phyloP scores from a whole-genome alignment of 2,329 filamentous ascomycete genomes.

The Pseudogymnoascus sp. region DNA sequence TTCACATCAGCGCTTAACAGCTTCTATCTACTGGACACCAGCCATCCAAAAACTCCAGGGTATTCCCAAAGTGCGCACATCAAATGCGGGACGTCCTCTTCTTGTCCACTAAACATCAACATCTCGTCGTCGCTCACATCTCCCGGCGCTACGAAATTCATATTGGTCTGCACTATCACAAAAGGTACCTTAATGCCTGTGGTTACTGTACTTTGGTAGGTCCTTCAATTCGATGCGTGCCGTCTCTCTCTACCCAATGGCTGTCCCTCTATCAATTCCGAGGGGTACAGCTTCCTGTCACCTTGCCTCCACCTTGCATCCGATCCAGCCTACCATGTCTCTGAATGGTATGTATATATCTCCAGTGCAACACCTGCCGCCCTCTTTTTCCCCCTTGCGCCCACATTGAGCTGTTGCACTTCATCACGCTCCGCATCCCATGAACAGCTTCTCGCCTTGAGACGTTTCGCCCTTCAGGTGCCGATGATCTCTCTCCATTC shows the following conservation, averaged over 20 bases:
- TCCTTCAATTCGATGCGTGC: background rate
- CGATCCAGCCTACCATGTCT: background rate
- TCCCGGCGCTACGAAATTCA: slow-evolving; percentile 1
- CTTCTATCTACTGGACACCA: background rate
- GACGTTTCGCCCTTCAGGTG: slow-evolving; percentile 9
- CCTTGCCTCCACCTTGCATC: background rate
- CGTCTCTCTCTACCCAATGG: background rate
- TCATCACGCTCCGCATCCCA: background rate
- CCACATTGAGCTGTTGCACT: background rate
- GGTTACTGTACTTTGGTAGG: slow-evolving; percentile 1
- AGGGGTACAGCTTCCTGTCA: slow-evolving; percentile 7
- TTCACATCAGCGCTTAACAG: slow-evolving; percentile 7
- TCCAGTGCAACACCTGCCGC: background rate
- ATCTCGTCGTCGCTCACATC: background rate
- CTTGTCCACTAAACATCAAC: background rate
- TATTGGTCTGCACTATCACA: background rate
- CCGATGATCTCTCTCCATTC: slow-evolving; percentile 6
- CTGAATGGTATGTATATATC: background rate
- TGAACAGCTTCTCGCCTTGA: slow-evolving; percentile 1
- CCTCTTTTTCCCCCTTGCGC: slow-evolving; percentile 1
- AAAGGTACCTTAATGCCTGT: slow-evolving; percentile 1
- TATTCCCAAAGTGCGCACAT: background rate
- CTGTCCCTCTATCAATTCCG: background rate
- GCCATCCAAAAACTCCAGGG: background rate
- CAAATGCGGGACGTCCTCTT: background rate